Evolutionary conservation across 2,329 filamentous ascomycete species (phyloP).

Genomic region (Neonectria coccinea): DNA sequence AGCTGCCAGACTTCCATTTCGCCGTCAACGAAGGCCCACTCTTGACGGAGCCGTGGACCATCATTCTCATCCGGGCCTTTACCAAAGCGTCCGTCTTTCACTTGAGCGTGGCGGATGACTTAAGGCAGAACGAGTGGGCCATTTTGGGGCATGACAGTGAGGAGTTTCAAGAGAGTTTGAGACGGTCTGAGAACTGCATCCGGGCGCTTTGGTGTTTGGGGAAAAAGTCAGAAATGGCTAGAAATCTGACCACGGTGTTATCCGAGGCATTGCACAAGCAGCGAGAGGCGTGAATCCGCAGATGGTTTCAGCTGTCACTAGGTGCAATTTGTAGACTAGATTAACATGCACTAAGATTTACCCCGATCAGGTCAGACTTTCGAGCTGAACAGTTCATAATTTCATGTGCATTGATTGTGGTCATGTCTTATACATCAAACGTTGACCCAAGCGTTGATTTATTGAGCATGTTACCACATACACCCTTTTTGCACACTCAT

Average conservation of each 20-base stretch:
- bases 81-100: constrained; percentile 56
- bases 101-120: constrained; percentile 48
- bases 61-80: constrained; percentile 64
- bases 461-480: too few relatives aligned
- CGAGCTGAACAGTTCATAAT: too few relatives aligned
- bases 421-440: too few relatives aligned
- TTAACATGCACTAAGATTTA: too few relatives aligned
- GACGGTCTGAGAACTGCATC: constrained; percentile 60
- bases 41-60: constrained; percentile 70
- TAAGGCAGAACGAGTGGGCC: constrained; percentile 35
- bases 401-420: too few relatives aligned
- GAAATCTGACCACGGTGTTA: constrained; percentile 38
- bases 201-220: constrained; percentile 65
- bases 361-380: too few relatives aligned
- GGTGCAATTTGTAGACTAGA: background rate
- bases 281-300: background rate
- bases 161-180: constrained; percentile 46
- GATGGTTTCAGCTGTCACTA: background rate
- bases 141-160: constrained; percentile 41
- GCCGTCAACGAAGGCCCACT: constrained; percentile 65
- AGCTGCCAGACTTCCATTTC: constrained; percentile 60
- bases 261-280: constrained; percentile 8
- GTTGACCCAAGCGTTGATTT: too few relatives aligned
- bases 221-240: constrained; percentile 63
- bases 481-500: too few relatives aligned